phyloP scores from a whole-genome alignment of 2,329 filamentous ascomycete genomes.

The Aspergillus sp. region DNA sequence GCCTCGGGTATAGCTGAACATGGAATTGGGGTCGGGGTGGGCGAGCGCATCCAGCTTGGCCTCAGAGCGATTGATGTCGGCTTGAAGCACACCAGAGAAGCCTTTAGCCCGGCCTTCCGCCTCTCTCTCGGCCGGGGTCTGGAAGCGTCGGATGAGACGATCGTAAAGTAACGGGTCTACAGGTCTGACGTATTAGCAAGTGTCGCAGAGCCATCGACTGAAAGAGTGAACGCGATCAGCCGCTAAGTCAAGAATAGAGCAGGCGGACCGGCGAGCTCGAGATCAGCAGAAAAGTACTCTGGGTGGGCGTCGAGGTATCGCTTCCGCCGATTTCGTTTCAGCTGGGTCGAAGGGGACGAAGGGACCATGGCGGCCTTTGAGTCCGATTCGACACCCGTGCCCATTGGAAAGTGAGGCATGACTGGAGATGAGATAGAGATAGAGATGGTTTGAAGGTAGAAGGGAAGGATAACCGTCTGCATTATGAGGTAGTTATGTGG shows the following conservation, averaged over 20 bases:
- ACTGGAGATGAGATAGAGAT: neutral
- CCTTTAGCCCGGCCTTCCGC: constrained; percentile 71
- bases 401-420: constrained; percentile 40
- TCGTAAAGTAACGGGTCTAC: constrained; percentile 80
- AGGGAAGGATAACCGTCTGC: no score
- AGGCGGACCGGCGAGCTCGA: constrained; percentile 60
- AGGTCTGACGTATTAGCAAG: constrained; percentile 28
- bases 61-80: constrained; percentile 74
- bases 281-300: constrained; percentile 65
- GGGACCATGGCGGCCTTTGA: constrained; percentile 24
- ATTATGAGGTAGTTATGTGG: neutral
- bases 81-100: constrained; percentile 75
- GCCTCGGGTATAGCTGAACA: constrained; percentile 51
- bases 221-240: constrained; percentile 16
- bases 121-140: constrained; percentile 70
- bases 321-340: constrained; percentile 70
- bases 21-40: constrained; percentile 52
- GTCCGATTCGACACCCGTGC: constrained; percentile 23
- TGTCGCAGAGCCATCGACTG: constrained; percentile 9
- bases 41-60: constrained; percentile 66
- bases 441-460: constrained; percentile 5
- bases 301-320: constrained; percentile 72
- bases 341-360: constrained; percentile 45
- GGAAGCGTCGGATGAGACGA: constrained; percentile 72
- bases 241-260: constrained; percentile 26